Conservation (phyloP, 225 moss, liverwort and hornwort species). For the Rhytidiadelphus loreus region DNA sequence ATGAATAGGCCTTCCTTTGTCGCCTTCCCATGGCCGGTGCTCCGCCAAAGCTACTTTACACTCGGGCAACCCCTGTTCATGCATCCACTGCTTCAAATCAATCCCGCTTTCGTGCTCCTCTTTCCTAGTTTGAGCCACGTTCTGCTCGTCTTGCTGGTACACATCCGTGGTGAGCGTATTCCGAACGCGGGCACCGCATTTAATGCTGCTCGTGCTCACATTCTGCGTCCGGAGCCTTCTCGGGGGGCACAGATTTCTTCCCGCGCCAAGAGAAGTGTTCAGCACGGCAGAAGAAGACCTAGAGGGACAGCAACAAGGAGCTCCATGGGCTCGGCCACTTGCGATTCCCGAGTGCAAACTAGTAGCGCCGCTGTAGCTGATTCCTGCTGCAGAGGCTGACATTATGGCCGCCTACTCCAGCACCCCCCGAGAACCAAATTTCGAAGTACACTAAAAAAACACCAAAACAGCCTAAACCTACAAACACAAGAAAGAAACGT, state of each 20-base stretch:
- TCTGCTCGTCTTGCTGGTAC: constrained; percentile 57
- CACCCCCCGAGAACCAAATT: neutral
- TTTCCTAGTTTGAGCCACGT: constrained; percentile 52
- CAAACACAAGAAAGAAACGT: neutral
- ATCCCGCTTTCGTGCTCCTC: constrained; percentile 48
- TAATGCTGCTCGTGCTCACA: constrained; percentile 4
- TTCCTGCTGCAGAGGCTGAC: constrained; percentile 47
- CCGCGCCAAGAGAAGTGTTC: constrained; percentile 15
- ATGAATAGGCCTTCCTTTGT: constrained; percentile 79
- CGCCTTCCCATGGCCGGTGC: constrained; percentile 37
- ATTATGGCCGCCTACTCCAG: constrained; percentile 23
- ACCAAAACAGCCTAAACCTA: constrained; percentile 7
- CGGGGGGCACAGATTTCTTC: constrained; percentile 16
- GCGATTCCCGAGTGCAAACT: constrained; percentile 19
- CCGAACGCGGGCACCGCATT: constrained; percentile 20
- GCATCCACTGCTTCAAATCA: constrained; percentile 99
- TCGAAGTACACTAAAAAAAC: neutral
- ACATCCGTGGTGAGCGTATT: constrained; percentile 52
- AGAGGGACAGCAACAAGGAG: constrained; percentile 9
- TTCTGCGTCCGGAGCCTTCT: constrained; percentile 12
- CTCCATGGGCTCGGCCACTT: constrained; percentile 25
- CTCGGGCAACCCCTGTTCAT: constrained; percentile 75
- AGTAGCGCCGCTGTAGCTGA: constrained; percentile 27
- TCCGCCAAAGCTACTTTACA: constrained; percentile 77
- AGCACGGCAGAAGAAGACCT: constrained; percentile 28